phyloP scores from a whole-genome alignment of 106 monocot genomes.

The Acorus gramineus region DNA sequence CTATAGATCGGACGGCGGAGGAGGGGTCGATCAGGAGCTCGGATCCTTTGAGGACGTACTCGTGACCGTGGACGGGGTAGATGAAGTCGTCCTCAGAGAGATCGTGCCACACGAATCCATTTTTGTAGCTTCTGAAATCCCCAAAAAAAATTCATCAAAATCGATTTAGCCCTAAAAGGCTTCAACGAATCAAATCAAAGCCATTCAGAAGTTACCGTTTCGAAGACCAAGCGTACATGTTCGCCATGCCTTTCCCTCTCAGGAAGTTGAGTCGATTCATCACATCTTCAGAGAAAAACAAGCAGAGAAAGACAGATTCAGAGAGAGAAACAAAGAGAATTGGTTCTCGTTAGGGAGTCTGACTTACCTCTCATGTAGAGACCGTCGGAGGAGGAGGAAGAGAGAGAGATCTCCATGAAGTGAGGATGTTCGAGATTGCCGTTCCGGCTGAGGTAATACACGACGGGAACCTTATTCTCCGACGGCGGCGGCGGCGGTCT shows the following conservation, averaged over 20 bases:
- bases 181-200: too few relatives aligned
- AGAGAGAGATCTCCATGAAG: constrained; percentile 81
- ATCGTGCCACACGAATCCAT: constrained; percentile 89
- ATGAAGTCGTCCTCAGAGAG: constrained; percentile 72
- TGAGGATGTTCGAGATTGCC: constrained; percentile 90
- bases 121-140: constrained; percentile 61
- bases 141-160: too few relatives aligned
- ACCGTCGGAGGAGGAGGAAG: constrained; percentile 29
- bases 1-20: constrained; percentile 9
- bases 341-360: too few relatives aligned
- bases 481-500: background rate
- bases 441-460: constrained; percentile 73
- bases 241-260: constrained; percentile 68
- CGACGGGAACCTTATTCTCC: constrained; percentile 50
- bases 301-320: background rate
- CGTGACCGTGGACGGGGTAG: constrained; percentile 48
- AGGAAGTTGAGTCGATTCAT: constrained; percentile 56
- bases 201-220: constrained; percentile 38
- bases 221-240: constrained; percentile 78
- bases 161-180: too few relatives aligned
- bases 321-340: background rate
- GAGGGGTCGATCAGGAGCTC: constrained; percentile 29
- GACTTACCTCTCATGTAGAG: constrained; percentile 66
- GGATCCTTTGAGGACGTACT: constrained; percentile 88
- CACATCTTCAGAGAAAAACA: constrained; percentile 33